Conservation (phyloP, 805 yeast genomes). For the Metahyphopichia silvanorum region DNA sequence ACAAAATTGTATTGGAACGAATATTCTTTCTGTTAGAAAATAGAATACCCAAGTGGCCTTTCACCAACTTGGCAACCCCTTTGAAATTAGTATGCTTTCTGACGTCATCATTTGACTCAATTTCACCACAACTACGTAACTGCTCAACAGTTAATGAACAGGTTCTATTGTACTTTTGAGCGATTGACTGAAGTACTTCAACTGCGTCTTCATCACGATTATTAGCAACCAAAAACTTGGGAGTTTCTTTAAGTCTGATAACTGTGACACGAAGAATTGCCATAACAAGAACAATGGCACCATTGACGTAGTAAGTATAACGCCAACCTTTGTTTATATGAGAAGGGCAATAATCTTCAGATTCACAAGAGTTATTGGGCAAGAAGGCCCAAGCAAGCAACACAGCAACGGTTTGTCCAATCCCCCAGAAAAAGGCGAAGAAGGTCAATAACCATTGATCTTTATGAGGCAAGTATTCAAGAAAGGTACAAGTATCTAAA, state of each 20-base stretch:
- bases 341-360: slow-evolving; percentile 38
- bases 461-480: slow-evolving; percentile 51
- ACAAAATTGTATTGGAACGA: slow-evolving; percentile 36
- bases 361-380: slow-evolving; percentile 46
- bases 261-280: slow-evolving; percentile 29
- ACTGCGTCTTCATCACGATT: slow-evolving; percentile 53
- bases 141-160: slow-evolving; percentile 46
- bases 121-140: slow-evolving; percentile 42
- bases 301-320: slow-evolving; percentile 47
- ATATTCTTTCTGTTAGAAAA: slow-evolving; percentile 42
- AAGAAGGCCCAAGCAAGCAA: slow-evolving; percentile 57
- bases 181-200: slow-evolving; percentile 38
- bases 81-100: slow-evolving; percentile 16
- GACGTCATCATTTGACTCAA: slow-evolving; percentile 14
- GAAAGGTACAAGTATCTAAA: slow-evolving; percentile 49
- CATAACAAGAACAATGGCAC: slow-evolving; percentile 46
- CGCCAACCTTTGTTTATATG: slow-evolving; percentile 60
- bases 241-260: slow-evolving; percentile 48
- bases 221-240: slow-evolving; percentile 52
- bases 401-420: slow-evolving; percentile 55
- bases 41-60: slow-evolving; percentile 39
- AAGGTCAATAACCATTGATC: slow-evolving; percentile 51
- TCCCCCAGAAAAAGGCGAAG: slow-evolving; percentile 56
- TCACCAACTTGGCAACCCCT: slow-evolving; percentile 18
- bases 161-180: slow-evolving; percentile 44